Conservation (phyloP, 805 yeast species). For the Saccharomycopsis sp. region DNA sequence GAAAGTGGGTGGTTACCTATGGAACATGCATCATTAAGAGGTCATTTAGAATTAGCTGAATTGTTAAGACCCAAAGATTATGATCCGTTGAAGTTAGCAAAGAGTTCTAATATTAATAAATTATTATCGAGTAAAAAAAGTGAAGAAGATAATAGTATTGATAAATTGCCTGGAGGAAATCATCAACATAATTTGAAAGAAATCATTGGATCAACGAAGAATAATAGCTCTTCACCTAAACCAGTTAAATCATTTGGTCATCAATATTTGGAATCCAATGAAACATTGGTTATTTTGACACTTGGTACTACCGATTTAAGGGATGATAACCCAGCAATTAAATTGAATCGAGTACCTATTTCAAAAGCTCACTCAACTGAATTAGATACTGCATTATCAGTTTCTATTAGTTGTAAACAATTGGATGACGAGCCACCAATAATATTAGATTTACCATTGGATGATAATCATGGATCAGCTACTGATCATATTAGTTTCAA, state of each 20-base stretch:
- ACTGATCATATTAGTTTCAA: conserved; percentile 69
- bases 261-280: conserved; percentile 53
- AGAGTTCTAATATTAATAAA: conserved; percentile 18
- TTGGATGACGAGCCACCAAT: conserved; percentile 47
- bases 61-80: conserved; percentile 46
- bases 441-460: conserved; percentile 72
- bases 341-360: conserved; percentile 66
- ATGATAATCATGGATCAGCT: conserved; percentile 43
- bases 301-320: conserved; percentile 82
- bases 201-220: not conserved
- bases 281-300: conserved; percentile 70
- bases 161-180: conserved; percentile 20
- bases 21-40: conserved; percentile 91
- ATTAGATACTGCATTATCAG: conserved; percentile 79
- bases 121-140: conserved; percentile 11
- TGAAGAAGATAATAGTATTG: conserved; percentile 19
- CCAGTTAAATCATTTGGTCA: conserved; percentile 86
- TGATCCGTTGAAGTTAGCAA: conserved; percentile 26
- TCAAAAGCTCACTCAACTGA: conserved; percentile 75
- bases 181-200: not conserved
- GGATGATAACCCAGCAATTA: conserved; percentile 49
- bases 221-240: conserved; percentile 24
- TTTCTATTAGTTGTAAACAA: conserved; percentile 42
- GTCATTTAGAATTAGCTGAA: conserved; percentile 68
- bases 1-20: conserved; percentile 95